Base-by-base conservation (phyloP, 495 filamentous ascomycete species). In the Alectoria sarmentosa region DNA sequence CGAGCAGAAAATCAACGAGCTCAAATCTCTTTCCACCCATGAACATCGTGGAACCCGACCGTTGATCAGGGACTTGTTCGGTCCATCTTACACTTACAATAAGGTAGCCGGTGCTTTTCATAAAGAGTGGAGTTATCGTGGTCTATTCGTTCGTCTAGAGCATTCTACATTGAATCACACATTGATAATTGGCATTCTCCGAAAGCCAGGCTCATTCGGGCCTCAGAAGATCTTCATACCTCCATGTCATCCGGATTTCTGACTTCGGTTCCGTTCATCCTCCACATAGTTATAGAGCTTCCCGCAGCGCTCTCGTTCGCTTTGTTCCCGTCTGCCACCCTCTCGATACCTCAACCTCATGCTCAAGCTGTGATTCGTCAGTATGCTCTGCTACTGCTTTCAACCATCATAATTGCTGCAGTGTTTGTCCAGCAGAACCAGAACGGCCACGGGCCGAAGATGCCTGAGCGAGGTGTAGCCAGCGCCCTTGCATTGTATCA, bases 401-500 rank as follows among this genome's bases (percentile, higher is more conserved):
- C 59, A 28, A 71, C 71, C 28, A 73, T 64, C 65, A 44, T 74
- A 49, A 71, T 78, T 30, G 72, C 73, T n/a, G 59, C 66, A 17
- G 66, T 70, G 38, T 74, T 75, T 57, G 62, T 67, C 39, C 39
- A 69, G 37, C 23, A 17, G 44, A 69, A 15, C 26, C 26, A 44
- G 19, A 58, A 23, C 11, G 13, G 23, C 37, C 10, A n/a, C 65
- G 34, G 72, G 71, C 65, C 58, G 38, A 49, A 10, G 15, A 52
- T 65, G 21, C 38, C 38, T 14, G 32, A 64, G 54, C 37, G 60
- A n/a, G 60, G 63, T 17, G 70, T 75, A 30, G 70, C 74, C 23
- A 70, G 42, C 23, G 72, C 70, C 55, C 61, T 76, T 59, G 67
- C 71, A 8, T 38, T 76, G 1, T 78, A 75, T 66, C 75, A 78